Conservation (phyloP, 345 rosid genomes). For the Clarkia xantiana region DNA sequence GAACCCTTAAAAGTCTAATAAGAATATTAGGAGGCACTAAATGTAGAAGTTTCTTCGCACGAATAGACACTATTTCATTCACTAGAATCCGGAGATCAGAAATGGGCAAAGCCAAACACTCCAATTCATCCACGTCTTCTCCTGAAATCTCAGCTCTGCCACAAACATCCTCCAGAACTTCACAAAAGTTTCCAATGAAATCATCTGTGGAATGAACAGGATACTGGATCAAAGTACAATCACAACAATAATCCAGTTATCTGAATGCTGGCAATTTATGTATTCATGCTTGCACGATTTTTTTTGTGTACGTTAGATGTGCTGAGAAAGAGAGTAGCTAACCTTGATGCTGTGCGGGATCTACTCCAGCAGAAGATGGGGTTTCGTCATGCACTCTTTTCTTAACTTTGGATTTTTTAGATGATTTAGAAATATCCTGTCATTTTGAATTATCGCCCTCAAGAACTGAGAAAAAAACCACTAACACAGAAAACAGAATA, state of each 20-base stretch:
- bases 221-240: background rate
- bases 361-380: constrained; percentile 27
- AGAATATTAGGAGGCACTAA: constrained; percentile 76
- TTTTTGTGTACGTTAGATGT: background rate
- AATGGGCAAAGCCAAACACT: constrained; percentile 61
- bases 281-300: background rate
- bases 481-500: constrained; percentile 3
- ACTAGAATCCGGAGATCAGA: constrained; percentile 62
- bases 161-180: constrained; percentile 69
- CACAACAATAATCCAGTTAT: too few relatives aligned
- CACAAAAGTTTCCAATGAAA: constrained; percentile 46
- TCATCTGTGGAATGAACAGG: constrained; percentile 31
- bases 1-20: constrained; percentile 47
- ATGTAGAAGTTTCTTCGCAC: constrained; percentile 72
- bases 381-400: constrained; percentile 41
- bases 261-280: background rate
- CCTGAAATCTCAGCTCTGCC: constrained; percentile 61
- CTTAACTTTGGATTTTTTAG: constrained; percentile 56
- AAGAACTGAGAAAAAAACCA: background rate
- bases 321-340: constrained; percentile 7
- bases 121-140: constrained; percentile 83
- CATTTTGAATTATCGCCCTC: constrained; percentile 8
- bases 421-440: constrained; percentile 56
- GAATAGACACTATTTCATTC: constrained; percentile 59
- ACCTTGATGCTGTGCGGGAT: constrained; percentile 71